These are phyloP conservation scores for Agaricus sinodeliciosus DNA, from an alignment of 768 basidiomycete genomes.

Conservation along the genomic window DNA sequence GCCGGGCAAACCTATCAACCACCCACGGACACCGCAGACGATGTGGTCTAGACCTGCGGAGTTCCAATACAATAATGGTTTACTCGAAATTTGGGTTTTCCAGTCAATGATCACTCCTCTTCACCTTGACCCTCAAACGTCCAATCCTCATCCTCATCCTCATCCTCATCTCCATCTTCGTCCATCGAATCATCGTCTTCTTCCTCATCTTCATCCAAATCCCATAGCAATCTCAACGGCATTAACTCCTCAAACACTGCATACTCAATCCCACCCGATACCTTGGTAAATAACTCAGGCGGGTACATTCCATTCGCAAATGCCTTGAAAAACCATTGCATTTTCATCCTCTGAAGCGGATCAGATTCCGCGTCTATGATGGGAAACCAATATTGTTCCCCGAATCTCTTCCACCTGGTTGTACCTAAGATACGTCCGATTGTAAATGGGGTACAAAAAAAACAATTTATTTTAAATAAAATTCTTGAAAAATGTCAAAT, in stretches of 20 bases:
- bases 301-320: constrained; percentile 3
- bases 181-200: not conserved
- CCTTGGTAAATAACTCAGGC: not conserved
- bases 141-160: not conserved
- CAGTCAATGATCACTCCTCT: not conserved
- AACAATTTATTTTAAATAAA: too few relatives aligned
- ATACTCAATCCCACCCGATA: not conserved
- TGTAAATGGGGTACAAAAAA: too few relatives aligned
- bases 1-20: too few relatives aligned
- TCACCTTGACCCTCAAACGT: not conserved
- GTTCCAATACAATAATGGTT: too few relatives aligned
- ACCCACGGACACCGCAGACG: too few relatives aligned
- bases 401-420: not conserved
- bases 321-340: constrained; percentile 3
- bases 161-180: not conserved
- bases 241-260: not conserved
- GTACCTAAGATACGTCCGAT: not conserved
- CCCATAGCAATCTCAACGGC: not conserved
- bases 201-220: not conserved
- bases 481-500: not conserved
- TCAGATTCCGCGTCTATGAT: not conserved
- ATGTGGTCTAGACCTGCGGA: not conserved
- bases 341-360: not conserved
- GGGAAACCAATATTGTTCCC: constrained; percentile 3
- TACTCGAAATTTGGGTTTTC: too few relatives aligned